phyloP scores from a whole-genome alignment of 805 yeast genomes.

The Hermanozyma aechmeae region DNA sequence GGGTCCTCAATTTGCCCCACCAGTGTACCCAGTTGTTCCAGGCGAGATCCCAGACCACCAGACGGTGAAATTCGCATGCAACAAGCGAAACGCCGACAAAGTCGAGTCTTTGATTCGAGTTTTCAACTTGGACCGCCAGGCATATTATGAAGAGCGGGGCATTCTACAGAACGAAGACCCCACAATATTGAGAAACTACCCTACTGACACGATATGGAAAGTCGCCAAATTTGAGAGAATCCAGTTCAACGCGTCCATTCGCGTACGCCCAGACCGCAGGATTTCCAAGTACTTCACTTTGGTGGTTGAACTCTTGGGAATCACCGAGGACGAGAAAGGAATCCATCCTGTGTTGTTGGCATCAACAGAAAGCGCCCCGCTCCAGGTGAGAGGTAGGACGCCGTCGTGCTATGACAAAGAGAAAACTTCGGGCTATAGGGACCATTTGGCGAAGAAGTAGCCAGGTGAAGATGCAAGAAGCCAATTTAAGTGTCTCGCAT shows the following conservation, averaged over 20 bases:
- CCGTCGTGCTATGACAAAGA: constrained; percentile 59
- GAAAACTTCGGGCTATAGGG: too few relatives aligned
- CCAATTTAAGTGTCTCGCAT: too few relatives aligned
- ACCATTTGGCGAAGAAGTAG: too few relatives aligned
- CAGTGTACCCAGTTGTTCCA: constrained; percentile 49
- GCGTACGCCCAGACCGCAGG: constrained; percentile 36
- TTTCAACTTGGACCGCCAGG: constrained; percentile 30
- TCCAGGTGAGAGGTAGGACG: constrained; percentile 55
- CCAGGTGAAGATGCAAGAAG: too few relatives aligned
- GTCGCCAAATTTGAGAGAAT: constrained; percentile 64
- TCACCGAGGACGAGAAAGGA: constrained; percentile 25
- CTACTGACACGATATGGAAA: constrained; percentile 27
- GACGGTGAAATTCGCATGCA: constrained; percentile 49
- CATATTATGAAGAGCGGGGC: too few relatives aligned
- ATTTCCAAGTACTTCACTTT: constrained; percentile 40
- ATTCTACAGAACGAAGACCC: too few relatives aligned
- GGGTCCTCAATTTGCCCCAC: constrained; percentile 62
- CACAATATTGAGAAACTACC: too few relatives aligned
- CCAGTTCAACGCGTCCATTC: constrained; percentile 49
- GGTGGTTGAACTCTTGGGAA: constrained; percentile 44
- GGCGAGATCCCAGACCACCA: constrained; percentile 55
- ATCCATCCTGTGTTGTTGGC: constrained; percentile 30
- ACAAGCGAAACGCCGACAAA: constrained; percentile 47
- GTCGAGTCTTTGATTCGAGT: constrained; percentile 45
- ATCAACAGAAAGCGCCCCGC: constrained; percentile 47